A percentile compares a stretch with the other conserved stretches of the same genome.
Evolutionary conservation across 805 yeast species (phyloP).

Genomic region (Hanseniaspora valbyensis): DNA sequence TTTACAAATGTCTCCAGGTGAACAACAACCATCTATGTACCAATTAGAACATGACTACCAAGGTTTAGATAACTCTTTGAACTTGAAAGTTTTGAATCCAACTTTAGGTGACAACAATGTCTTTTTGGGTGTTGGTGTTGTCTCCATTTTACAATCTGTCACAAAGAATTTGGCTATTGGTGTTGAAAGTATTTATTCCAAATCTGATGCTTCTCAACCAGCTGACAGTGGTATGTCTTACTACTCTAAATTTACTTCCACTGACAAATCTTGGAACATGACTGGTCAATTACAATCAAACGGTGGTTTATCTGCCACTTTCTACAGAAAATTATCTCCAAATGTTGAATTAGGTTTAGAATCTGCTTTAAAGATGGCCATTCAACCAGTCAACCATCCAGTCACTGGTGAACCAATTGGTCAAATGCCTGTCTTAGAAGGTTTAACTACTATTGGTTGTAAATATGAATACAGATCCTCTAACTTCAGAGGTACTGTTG

Average conservation of each 20-base stretch:
- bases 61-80: slow-evolving; percentile 77
- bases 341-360: slow-evolving; percentile 92
- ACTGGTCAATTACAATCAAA: slow-evolving; percentile 88
- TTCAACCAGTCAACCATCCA: slow-evolving; percentile 63
- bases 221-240: slow-evolving; percentile 87
- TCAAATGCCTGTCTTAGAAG: slow-evolving; percentile 76
- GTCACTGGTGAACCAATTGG: slow-evolving; percentile 72
- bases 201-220: slow-evolving; percentile 56
- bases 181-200: slow-evolving; percentile 79
- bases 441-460: slow-evolving; percentile 87
- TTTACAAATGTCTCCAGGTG: slow-evolving; percentile 57
- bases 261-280: slow-evolving; percentile 72
- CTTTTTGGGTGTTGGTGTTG: slow-evolving; percentile 86
- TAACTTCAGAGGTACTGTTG: slow-evolving; percentile 88
- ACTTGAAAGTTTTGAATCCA: slow-evolving; percentile 87
- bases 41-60: slow-evolving; percentile 94
- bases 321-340: slow-evolving; percentile 88
- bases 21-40: slow-evolving; percentile 83
- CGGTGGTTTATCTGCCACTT: slow-evolving; percentile 79
- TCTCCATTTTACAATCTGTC: slow-evolving; percentile 78
- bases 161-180: slow-evolving; percentile 79
- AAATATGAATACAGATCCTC: slow-evolving; percentile 96
- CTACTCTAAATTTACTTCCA: slow-evolving; percentile 74
- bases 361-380: slow-evolving; percentile 66
- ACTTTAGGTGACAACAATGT: slow-evolving; percentile 41